These are phyloP conservation scores for Psilocybe cyanescens DNA, from an alignment of 768 basidiomycete species.

Conservation along the genomic window DNA sequence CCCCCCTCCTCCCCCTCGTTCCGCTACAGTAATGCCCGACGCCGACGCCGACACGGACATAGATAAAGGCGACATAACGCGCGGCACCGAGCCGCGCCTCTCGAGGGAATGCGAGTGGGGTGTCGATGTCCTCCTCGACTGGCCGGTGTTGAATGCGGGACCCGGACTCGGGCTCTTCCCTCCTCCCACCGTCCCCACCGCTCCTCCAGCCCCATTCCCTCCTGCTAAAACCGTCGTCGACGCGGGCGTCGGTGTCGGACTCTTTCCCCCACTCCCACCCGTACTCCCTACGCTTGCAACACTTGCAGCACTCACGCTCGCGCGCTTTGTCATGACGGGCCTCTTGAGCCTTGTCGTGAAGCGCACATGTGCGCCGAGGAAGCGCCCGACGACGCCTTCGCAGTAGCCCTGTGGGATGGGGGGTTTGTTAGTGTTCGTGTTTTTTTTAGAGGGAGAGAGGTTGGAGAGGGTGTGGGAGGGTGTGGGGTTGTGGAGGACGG, in stretches of 20 bases:
- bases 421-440: not conserved
- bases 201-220: not conserved
- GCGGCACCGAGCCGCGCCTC: not conserved
- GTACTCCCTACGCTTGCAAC: not conserved
- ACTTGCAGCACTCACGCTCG: constrained; percentile 36
- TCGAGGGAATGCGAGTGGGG: constrained; percentile 2
- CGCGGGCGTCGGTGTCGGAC: constrained; percentile 27
- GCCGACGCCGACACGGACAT: not conserved
- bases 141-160: not conserved
- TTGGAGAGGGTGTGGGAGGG: not conserved
- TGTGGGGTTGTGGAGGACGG: not conserved
- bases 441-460: not conserved
- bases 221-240: not conserved
- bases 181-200: not conserved
- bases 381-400: constrained; percentile 85
- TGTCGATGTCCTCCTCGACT: not conserved
- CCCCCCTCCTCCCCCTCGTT: too few relatives aligned
- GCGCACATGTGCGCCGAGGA: constrained; percentile 62
- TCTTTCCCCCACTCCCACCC: constrained; percentile 12
- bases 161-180: not conserved
- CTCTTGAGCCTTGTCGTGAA: constrained; percentile 80
- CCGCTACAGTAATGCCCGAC: too few relatives aligned
- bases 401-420: constrained; percentile 69
- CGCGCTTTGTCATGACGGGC: constrained; percentile 76
- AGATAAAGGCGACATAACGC: constrained; percentile 1